Base-by-base conservation (phyloP, 306 rosid genomes). In the Purshia tridentata region DNA sequence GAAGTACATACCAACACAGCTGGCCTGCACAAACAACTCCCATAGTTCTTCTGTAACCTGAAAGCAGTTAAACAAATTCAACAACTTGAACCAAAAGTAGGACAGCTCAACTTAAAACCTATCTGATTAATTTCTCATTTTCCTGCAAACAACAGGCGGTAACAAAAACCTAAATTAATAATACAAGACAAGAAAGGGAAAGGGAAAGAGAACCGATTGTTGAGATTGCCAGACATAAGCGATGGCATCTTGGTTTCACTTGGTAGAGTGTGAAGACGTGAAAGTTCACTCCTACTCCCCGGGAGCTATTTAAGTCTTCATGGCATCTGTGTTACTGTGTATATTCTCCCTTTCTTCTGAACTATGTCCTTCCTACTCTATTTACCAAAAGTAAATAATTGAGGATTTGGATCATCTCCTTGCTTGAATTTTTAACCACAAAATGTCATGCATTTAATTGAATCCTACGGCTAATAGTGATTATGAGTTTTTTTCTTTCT, bases 161-260 rank as follows among this genome's bases (percentile, higher is more conserved):
- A 29, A 29, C 35, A 29, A 29, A 29, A 29, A 29, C 35, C 35
- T 1, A 29, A 29, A 29, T 29, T 29, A 29, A 39, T 44, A 10
- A 55, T 75, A 12, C 10, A 8, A 6, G 4, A 46, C 45, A 23
- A 42, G 4, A 62, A 6, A 29, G 35, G 35, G 35, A 29, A 29
- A 29, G 35, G 5, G 12, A 15, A 66, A 35, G 55, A 55, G 41
- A 37, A 86, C 88, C 88, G 96, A 50, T 91, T 90, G 55, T 92
- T 97, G 67, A 90, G 96, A 76, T 87, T 88, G 52, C 98, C 93
- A 57, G 89, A 92, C 65, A 29, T 90, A 92, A 40, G 98, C 97
- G 6, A 97, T 92, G 57, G 97, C 97, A 49, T 90, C 97, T 82
- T 86, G 96, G 53, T 92, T 92, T 78, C 92, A 77, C 95, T 88